These are phyloP conservation scores for Trypanosomatidae sp. DNA, from an alignment of 208 protist species.

Conservation along the genomic window DNA sequence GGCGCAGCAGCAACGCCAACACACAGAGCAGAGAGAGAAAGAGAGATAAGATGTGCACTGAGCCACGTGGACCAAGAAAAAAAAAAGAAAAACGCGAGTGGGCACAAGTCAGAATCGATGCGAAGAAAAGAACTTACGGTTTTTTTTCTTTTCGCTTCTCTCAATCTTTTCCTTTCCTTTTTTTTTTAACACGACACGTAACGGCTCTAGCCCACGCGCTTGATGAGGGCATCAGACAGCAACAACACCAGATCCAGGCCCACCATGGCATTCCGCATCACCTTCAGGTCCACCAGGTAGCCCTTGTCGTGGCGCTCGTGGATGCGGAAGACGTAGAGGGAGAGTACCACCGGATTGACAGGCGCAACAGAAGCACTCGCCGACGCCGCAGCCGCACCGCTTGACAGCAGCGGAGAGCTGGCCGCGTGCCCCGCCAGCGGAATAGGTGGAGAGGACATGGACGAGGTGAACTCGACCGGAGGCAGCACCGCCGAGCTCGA, in stretches of 20 bases:
- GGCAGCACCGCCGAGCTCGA: not conserved
- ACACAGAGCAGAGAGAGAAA: too few species aligned
- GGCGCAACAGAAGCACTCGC: not conserved
- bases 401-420: not conserved
- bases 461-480: not conserved
- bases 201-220: slow-evolving; percentile 39
- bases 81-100: too few species aligned
- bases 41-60: too few species aligned
- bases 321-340: slow-evolving; percentile 80
- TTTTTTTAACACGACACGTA: too few species aligned
- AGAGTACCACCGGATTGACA: slow-evolving; percentile 43
- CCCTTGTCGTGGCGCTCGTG: slow-evolving; percentile 81
- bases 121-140: too few species aligned
- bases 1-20: too few species aligned
- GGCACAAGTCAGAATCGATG: too few species aligned
- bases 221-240: slow-evolving; percentile 52
- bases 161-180: too few species aligned
- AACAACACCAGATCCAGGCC: slow-evolving; percentile 61
- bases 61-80: too few species aligned
- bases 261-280: slow-evolving; percentile 59
- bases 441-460: slow-evolving; percentile 1
- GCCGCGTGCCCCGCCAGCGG: not conserved
- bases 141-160: too few species aligned
- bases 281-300: slow-evolving; percentile 73
- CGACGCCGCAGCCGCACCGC: not conserved